These are phyloP conservation scores for Phytopythium litorale DNA, from an alignment of 352 stramenopile genomes.

Conservation along the genomic window DNA sequence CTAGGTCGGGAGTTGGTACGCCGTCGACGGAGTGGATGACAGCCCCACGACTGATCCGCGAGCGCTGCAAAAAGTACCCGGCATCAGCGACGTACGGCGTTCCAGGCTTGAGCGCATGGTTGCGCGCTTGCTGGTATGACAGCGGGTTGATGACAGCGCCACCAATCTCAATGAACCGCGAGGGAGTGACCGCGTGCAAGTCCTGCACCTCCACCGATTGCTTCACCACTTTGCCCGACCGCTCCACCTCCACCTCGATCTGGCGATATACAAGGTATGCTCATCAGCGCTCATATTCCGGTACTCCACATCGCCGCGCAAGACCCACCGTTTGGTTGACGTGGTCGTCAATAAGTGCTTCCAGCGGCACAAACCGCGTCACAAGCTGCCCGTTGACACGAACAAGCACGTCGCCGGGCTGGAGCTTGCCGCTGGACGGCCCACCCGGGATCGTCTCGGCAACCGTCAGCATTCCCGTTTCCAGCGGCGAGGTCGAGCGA, in stretches of 20 bases:
- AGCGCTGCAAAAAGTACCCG: constrained; percentile 89
- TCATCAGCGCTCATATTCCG: background rate
- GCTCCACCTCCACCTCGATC: constrained; percentile 80
- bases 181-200: constrained; percentile 82
- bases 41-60: constrained; percentile 72
- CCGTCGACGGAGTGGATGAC: constrained; percentile 89
- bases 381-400: constrained; percentile 76
- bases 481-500: constrained; percentile 70
- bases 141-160: constrained; percentile 87
- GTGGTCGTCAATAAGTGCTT: constrained; percentile 76
- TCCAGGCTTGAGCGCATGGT: constrained; percentile 65
- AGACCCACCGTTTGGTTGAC: constrained; percentile 55
- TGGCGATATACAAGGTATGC: constrained; percentile 6
- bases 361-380: constrained; percentile 86
- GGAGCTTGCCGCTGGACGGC: constrained; percentile 70
- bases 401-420: constrained; percentile 89
- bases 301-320: constrained; percentile 2
- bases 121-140: constrained; percentile 89
- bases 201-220: constrained; percentile 75
- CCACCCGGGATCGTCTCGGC: constrained; percentile 81
- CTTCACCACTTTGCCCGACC: constrained; percentile 64
- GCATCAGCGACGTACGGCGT: constrained; percentile 82
- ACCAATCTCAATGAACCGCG: constrained; percentile 83
- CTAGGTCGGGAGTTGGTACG: constrained; percentile 79
- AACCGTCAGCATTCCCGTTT: constrained; percentile 91